Percentiles rank a stretch among this genome's conserved stretches.
phyloP scores from a whole-genome alignment of 305 asterid species.

The Solanum hybrid region DNA sequence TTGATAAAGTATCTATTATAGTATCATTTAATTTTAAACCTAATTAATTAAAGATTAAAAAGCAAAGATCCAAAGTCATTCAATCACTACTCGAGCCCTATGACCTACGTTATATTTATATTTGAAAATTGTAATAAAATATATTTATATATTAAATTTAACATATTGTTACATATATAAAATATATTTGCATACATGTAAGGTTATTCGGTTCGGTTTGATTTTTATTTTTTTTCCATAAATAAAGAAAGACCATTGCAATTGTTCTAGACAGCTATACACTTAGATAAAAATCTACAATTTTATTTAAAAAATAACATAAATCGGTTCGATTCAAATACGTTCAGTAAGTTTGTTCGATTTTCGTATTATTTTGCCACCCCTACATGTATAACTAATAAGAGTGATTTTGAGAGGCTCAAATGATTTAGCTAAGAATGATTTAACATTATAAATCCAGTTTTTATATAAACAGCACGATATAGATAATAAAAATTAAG shows the following conservation, averaged over 20 bases:
- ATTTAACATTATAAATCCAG: neutral
- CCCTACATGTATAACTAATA: neutral
- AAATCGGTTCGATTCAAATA: too few relatives aligned
- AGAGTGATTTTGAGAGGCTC: neutral
- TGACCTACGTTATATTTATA: too few relatives aligned
- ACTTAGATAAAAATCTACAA: too few relatives aligned
- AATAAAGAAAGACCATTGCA: neutral
- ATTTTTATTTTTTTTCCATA: neutral
- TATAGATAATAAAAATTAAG: neutral
- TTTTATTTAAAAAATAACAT: neutral
- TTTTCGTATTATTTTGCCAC: neutral
- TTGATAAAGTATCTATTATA: neutral
- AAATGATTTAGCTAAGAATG: neutral
- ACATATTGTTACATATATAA: neutral
- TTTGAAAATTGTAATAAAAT: neutral
- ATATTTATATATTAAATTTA: too few relatives aligned
- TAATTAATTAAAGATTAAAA: too few relatives aligned
- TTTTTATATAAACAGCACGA: neutral
- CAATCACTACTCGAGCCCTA: neutral
- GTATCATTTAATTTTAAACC: neutral
- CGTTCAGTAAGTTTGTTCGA: too few relatives aligned
- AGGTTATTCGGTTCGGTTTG: neutral
- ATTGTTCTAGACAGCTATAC: too few relatives aligned
- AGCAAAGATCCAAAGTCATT: neutral
- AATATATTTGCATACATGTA: neutral